These are phyloP conservation scores for Phylloporus arenicola DNA, from an alignment of 768 basidiomycete species.

Conservation along the genomic window DNA sequence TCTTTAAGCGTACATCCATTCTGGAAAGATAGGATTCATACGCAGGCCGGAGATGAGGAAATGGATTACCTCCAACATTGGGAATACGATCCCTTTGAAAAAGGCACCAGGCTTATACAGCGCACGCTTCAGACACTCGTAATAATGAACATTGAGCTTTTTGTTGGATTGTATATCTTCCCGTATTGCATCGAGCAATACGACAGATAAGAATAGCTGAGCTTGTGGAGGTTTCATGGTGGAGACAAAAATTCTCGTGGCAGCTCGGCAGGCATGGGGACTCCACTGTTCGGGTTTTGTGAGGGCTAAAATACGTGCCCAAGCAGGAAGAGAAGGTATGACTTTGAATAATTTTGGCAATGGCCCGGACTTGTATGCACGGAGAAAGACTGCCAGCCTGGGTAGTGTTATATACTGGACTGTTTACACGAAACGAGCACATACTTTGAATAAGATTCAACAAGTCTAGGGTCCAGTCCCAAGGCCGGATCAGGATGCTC, in stretches of 20 bases:
- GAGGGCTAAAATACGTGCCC: constrained; percentile 92
- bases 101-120: constrained; percentile 97
- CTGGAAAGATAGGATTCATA: constrained; percentile 29
- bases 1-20: constrained; percentile 87
- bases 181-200: constrained; percentile 82
- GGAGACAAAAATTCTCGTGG: constrained; percentile 92
- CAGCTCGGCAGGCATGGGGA: constrained; percentile 89
- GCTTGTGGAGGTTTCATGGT: constrained; percentile 95
- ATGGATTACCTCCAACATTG: constrained; percentile 76
- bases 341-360: constrained; percentile 98
- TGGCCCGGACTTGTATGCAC: constrained; percentile 87
- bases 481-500: constrained; percentile 73
- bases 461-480: constrained; percentile 87
- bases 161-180: constrained; percentile 84
- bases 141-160: constrained; percentile 90
- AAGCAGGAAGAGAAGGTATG: constrained; percentile 89
- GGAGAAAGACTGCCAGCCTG: constrained; percentile 83
- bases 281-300: constrained; percentile 94
- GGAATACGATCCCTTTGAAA: constrained; percentile 97
- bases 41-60: constrained; percentile 26
- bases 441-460: constrained; percentile 90
- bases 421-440: constrained; percentile 25
- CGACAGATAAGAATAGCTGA: constrained; percentile 86
- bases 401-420: constrained; percentile 3
- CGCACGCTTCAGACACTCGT: constrained; percentile 85